These are phyloP conservation scores for Abrus precatorius DNA, from an alignment of 306 rosid genomes.

Conservation along the genomic window DNA sequence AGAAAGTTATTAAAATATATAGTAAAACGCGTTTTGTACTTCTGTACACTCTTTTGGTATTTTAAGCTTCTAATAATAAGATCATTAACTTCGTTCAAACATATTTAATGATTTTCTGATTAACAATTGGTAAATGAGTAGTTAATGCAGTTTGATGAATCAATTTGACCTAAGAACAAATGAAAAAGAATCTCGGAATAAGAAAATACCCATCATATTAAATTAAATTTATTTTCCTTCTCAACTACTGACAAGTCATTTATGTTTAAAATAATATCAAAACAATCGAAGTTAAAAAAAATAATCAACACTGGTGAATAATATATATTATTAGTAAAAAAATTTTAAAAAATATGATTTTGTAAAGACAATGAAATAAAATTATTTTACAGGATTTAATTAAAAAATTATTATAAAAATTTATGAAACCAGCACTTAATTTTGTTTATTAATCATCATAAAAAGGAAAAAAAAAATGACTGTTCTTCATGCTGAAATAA, in stretches of 20 bases:
- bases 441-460: too few species aligned
- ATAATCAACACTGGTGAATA: not conserved
- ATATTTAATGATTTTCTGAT: not conserved
- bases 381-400: not conserved
- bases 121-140: not conserved
- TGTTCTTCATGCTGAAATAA: conserved; percentile 20
- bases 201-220: not conserved
- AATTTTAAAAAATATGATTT: not conserved
- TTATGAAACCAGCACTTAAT: too few species aligned
- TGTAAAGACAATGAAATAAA: not conserved
- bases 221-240: not conserved
- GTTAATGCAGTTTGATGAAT: not conserved
- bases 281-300: not conserved
- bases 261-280: not conserved
- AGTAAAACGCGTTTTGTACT: too few species aligned
- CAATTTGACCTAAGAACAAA: not conserved
- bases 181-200: not conserved
- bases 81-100: not conserved
- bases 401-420: too few species aligned
- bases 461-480: too few species aligned
- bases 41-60: not conserved
- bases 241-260: not conserved
- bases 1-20: too few species aligned
- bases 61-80: not conserved
- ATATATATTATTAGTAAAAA: too few species aligned